These are phyloP conservation scores for Cryptosporidium sp. DNA, from an alignment of 169 alveolate genomes.

Conservation along the genomic window DNA sequence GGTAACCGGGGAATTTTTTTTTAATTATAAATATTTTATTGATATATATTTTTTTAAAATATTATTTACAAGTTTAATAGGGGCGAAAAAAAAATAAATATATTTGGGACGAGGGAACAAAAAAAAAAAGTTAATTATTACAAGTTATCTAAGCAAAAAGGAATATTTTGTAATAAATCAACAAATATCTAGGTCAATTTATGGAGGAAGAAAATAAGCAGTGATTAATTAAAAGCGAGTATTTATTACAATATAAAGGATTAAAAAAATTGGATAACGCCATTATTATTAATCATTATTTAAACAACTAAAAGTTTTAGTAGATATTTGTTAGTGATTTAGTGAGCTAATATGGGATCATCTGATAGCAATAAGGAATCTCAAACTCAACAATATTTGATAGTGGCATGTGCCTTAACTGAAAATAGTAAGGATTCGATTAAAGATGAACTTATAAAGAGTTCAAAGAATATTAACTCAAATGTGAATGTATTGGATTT, in stretches of 20 bases:
- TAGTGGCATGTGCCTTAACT: constrained; percentile 70
- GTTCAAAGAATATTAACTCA: constrained; percentile 12
- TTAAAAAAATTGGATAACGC: not conserved
- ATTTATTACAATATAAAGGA: not conserved
- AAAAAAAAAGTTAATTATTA: not conserved
- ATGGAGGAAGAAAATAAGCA: not conserved
- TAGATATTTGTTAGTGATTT: not conserved
- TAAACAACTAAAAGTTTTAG: not conserved
- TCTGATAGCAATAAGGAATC: constrained; percentile 36
- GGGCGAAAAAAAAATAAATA: not conserved
- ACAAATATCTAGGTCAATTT: not conserved
- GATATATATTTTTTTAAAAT: not conserved
- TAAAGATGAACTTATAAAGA: constrained; percentile 16
- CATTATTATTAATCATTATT: not conserved
- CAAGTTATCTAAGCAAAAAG: not conserved
- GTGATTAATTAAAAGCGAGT: not conserved
- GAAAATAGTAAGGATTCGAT: constrained; percentile 40
- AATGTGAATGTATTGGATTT: constrained; percentile 80
- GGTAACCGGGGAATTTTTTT: constrained; percentile 10
- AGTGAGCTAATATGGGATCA: constrained; percentile 33
- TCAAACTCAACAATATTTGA: constrained; percentile 66
- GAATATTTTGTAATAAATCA: not conserved
- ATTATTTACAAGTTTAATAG: not conserved
- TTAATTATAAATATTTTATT: not conserved
- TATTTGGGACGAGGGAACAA: not conserved